Conservation (phyloP, 2,329 filamentous ascomycete genomes). For the Fulvia fulva region DNA sequence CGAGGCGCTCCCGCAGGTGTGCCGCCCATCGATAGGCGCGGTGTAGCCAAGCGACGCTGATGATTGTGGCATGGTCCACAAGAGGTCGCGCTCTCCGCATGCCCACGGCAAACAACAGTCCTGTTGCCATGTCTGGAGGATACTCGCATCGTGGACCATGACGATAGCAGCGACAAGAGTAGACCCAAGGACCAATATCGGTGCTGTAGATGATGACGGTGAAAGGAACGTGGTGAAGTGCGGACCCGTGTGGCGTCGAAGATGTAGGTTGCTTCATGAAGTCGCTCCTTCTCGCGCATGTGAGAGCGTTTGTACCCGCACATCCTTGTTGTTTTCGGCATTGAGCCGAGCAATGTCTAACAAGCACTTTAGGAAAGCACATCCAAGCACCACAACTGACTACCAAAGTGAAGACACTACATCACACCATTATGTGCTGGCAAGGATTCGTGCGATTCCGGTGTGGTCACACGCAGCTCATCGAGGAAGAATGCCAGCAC, state of each 20-base stretch:
- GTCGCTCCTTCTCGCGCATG: not conserved
- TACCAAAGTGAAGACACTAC: not conserved
- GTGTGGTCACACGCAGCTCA: slow-evolving; percentile 25
- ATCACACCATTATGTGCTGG: slow-evolving; percentile 26
- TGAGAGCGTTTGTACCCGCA: not conserved
- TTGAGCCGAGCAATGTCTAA: not conserved
- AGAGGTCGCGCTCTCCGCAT: no score
- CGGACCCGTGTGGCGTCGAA: not conserved
- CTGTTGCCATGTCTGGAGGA: no score
- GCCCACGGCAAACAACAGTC: no score
- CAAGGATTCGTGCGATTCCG: slow-evolving; percentile 19
- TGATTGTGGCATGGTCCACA: no score
- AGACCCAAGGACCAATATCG: no score
- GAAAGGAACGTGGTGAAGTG: not conserved
- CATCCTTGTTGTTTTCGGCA: not conserved
- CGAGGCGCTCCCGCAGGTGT: no score
- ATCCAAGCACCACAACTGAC: not conserved
- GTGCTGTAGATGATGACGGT: not conserved
- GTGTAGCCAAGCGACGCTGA: no score
- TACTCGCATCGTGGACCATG: no score
- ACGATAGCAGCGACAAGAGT: no score
- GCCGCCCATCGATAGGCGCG: no score
- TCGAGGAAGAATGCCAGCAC: slow-evolving; percentile 13
- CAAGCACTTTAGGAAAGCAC: not conserved
- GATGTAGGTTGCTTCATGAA: not conserved